Base-by-base conservation (phyloP, 108 stramenopile species). In the Cylindrotheca fusiformis region DNA sequence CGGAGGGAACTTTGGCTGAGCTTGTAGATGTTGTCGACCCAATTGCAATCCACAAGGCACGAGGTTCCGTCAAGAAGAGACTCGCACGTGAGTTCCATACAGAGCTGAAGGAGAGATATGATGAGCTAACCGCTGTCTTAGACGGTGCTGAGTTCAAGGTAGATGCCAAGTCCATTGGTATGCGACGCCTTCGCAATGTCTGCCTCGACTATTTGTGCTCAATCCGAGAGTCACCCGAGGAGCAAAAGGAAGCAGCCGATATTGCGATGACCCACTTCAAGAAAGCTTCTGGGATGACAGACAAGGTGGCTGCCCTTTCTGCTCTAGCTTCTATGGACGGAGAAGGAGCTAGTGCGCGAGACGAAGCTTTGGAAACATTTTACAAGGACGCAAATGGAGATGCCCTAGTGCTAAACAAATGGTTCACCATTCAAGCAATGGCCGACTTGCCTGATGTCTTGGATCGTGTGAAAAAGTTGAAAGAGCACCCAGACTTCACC, bases 261-360 rank as follows among this genome's bases (percentile, higher is more conserved):
- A 58, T 83, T 30, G 84, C 86, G 10, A 83, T 53, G 52, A 55
- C 55, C 44, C 95, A 96, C 57, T 96, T 80, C 69, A 60, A 79
- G 44, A 60, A 62, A 18, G 90, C 96, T 18, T 77, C 63, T 17
- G 81, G 91, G 52, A 97, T 97, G 96, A 97, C 96, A 12, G 96
- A 98, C 54, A 81, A 84, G 55, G 63, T 94, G 49, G 91, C 95
- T n/a, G 96, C 91, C n/a, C 54, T 97, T 24, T 61, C 63, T 14
- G 54, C 62, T 33, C 76, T 98, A 50, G 80, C 81, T 6, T 79
- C 81, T 26, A 84, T 95, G 76, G 79, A 83, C 62, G 88, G 87
- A 23, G 79, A 83, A 56, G 87, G 75, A n/a, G 65, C 60, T 1
- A 52, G 17, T 6, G 61, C 64, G 0, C 75, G 86, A 6, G 78